phyloP scores from a whole-genome alignment of 768 basidiomycete species.

The Podaxis sp. region DNA sequence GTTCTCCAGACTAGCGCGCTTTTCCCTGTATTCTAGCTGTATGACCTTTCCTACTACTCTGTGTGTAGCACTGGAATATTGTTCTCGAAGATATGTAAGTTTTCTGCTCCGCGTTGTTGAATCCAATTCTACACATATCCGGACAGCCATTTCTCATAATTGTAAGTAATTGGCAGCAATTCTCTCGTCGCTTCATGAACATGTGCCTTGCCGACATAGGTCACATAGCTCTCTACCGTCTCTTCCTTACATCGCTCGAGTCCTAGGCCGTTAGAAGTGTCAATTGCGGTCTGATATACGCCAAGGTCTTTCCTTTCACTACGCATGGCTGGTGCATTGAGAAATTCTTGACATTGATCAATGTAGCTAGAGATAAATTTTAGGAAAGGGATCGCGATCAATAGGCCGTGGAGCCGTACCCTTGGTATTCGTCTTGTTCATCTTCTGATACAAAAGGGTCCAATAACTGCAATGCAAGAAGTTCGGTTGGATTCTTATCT shows the following conservation, averaged over 20 bases:
- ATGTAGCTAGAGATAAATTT: slow-evolving; percentile 50
- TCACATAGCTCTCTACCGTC: slow-evolving; percentile 41
- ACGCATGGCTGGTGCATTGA: slow-evolving; percentile 51
- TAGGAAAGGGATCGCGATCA: neutral
- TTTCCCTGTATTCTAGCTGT: slow-evolving; percentile 12
- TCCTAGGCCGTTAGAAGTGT: slow-evolving; percentile 42
- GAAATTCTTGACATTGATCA: slow-evolving; percentile 66
- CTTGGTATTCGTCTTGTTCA: slow-evolving; percentile 73
- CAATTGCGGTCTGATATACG: slow-evolving; percentile 51
- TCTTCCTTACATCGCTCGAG: slow-evolving; percentile 35
- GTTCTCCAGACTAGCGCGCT: slow-evolving; percentile 7
- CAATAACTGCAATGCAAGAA: slow-evolving; percentile 54
- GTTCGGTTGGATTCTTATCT: slow-evolving; percentile 54
- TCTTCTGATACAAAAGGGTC: slow-evolving; percentile 60
- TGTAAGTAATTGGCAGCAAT: slow-evolving; percentile 55
- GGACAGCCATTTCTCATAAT: slow-evolving; percentile 45
- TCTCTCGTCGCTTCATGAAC: slow-evolving; percentile 74
- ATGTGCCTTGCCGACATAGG: slow-evolving; percentile 37
- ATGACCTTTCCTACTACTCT: slow-evolving; percentile 1
- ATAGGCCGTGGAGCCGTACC: slow-evolving; percentile 35
- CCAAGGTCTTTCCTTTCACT: slow-evolving; percentile 60
- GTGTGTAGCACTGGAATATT: slow-evolving; percentile 5
- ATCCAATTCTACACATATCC: slow-evolving; percentile 2
- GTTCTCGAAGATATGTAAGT: neutral
- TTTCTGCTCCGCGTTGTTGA: neutral